Evolutionary conservation across 2,329 filamentous ascomycete species (phyloP), one percentile per base, ranked within the genome.

Genomic region (Blastomyces gilchristii): DNA sequence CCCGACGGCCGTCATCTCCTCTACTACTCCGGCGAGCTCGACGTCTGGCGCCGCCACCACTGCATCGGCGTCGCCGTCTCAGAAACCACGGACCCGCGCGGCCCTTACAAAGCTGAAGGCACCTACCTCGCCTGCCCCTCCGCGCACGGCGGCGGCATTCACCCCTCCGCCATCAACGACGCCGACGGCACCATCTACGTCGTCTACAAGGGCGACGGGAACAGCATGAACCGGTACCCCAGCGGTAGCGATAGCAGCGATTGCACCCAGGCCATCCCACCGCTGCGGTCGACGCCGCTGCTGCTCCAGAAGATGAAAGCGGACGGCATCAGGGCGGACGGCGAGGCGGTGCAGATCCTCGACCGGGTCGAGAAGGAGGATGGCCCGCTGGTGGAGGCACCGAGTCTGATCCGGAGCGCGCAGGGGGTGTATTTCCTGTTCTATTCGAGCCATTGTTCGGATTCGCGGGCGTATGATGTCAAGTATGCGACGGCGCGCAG

Each of bases 191-290:
- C 72, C 43, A 76, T 80, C 7, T 88, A 86, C 69, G 76, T 87
- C 25, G 73, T 82, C 22, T 88, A 87, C 75, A 88, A 88, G 71
- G 76, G 85, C 45, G 85, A 88, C 69, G 85, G 84, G 31, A 87
- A 70, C 49, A 81, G 79, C 68, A 71, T 81, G 43, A 45, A 45
- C 43, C 43, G 43, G 3, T 31, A 31, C 47, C 77, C 77, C 6
- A 69, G 73, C 63, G 77, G 77, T 39, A 79, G 79, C 2, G 69
- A 70, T 49, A 81, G 79, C 68, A 71, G 72, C 49, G 76, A 78
- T 62, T 31, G 31, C 31, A 6, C 31, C 31, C 31, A 31, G 3
- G 80, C 78, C 68, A 70, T 70, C 8, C 65, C 65, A 7, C 74
- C 74, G 6, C 66, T 72, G 6, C 64, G 69, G 0, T 58, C 71